Evolutionary conservation across 495 filamentous ascomycete genomes (phyloP).

Genomic region (Tuber magnatum): DNA sequence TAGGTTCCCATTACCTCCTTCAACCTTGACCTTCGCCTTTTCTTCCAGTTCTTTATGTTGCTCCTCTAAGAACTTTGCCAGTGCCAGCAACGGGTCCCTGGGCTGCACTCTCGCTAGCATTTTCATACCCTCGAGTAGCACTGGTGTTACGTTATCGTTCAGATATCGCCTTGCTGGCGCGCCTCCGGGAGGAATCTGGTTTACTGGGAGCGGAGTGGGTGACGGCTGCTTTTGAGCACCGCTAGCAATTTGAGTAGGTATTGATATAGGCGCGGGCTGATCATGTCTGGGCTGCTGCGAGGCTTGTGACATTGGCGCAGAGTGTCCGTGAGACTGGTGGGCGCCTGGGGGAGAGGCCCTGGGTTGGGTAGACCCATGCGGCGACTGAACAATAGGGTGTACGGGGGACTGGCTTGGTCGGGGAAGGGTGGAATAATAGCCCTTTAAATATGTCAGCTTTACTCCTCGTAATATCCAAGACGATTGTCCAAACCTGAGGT

Average conservation of each 20-base stretch:
- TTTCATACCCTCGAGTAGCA: conserved; percentile 90
- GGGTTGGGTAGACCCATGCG: conserved; percentile 6
- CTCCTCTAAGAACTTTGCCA: conserved; percentile 81
- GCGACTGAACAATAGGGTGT: not conserved
- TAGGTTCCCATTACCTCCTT: conserved; percentile 18
- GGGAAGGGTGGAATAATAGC: not conserved
- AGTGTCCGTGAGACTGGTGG: not conserved
- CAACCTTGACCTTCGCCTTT: conserved; percentile 27
- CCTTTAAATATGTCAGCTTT: not conserved
- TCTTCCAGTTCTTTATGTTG: conserved; percentile 68
- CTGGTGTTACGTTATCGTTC: conserved; percentile 78
- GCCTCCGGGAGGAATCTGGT: conserved; percentile 58
- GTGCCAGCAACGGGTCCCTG: conserved; percentile 70
- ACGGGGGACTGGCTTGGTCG: not conserved
- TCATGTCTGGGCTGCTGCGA: not conserved
- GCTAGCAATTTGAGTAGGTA: not conserved
- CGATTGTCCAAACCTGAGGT: conserved; percentile 4
- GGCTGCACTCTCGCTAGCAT: conserved; percentile 73
- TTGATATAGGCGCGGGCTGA: not conserved
- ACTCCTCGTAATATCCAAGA: not conserved
- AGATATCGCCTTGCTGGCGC: conserved; percentile 81
- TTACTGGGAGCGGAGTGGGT: conserved; percentile 49
- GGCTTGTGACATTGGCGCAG: not conserved
- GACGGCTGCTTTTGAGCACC: conserved; percentile 34
- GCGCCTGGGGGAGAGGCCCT: conserved; percentile 5